These are phyloP conservation scores for Yamadazyma siamensis DNA, from an alignment of 1,139 yeast genomes.

Conservation along the genomic window DNA sequence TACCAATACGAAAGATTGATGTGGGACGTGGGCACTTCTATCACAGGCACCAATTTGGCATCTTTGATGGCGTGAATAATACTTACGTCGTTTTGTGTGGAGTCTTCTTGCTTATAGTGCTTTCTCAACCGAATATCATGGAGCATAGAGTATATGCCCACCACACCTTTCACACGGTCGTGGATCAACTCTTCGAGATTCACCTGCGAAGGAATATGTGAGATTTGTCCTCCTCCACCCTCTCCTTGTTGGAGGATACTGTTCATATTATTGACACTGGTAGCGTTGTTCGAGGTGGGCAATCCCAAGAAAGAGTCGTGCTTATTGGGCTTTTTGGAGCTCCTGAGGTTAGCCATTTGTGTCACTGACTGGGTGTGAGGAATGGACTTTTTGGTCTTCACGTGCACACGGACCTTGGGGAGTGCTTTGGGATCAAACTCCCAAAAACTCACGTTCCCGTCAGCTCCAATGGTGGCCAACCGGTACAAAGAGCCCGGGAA, in stretches of 20 bases:
- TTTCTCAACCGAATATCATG: slow-evolving; percentile 33
- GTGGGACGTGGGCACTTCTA: slow-evolving; percentile 34
- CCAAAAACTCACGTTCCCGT: slow-evolving; percentile 67
- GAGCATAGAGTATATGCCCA: slow-evolving; percentile 33
- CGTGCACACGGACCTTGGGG: slow-evolving; percentile 40
- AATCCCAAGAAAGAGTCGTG: slow-evolving; percentile 1
- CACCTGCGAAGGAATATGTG: slow-evolving; percentile 10
- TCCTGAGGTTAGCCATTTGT: neutral
- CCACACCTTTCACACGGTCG: slow-evolving; percentile 17
- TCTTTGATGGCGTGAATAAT: slow-evolving; percentile 38
- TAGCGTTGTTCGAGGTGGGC: slow-evolving; percentile 1
- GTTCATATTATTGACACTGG: slow-evolving; percentile 6
- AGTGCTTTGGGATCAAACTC: slow-evolving; percentile 67
- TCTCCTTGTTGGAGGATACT: slow-evolving; percentile 5
- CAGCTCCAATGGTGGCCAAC: slow-evolving; percentile 67
- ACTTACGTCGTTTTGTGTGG: slow-evolving; percentile 14
- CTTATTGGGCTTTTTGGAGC: slow-evolving; percentile 2
- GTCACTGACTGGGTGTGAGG: slow-evolving; percentile 1
- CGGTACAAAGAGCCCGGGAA: slow-evolving; percentile 40
- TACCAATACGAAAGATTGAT: slow-evolving; percentile 33
- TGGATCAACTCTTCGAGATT: slow-evolving; percentile 15
- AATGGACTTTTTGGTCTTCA: slow-evolving; percentile 2
- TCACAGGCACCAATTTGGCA: slow-evolving; percentile 40
- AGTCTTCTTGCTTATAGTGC: slow-evolving; percentile 18
- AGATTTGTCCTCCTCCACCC: slow-evolving; percentile 5